These are phyloP conservation scores for Ceratocystis eucalypticola DNA, from an alignment of 2,329 filamentous ascomycete species.

Conservation along the genomic window DNA sequence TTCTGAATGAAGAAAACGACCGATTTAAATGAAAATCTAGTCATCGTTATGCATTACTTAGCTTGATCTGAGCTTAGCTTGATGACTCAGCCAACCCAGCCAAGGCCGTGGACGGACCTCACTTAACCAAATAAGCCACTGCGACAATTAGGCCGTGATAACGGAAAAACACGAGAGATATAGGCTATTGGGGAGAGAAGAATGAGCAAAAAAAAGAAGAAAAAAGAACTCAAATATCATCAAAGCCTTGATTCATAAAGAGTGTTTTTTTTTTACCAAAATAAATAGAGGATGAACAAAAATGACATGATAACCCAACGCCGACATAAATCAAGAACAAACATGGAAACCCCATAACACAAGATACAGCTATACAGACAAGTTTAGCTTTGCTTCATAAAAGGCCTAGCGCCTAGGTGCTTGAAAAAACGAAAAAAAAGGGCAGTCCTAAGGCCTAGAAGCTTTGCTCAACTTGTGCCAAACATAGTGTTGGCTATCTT, in stretches of 20 bases:
- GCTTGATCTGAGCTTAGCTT: not conserved
- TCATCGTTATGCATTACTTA: not conserved
- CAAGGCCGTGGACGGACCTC: not conserved
- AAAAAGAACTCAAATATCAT: not conserved
- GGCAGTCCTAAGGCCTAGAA: not conserved
- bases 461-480: not conserved
- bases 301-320: not conserved
- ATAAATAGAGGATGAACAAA: not conserved
- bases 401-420: not conserved
- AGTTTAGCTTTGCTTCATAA: not conserved
- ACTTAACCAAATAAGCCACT: not conserved
- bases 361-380: not conserved
- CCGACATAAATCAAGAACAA: conserved; percentile 2
- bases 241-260: not conserved
- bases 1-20: not conserved
- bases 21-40: not conserved
- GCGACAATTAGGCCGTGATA: not conserved
- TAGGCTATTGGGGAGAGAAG: too few species aligned
- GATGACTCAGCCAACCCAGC: not conserved
- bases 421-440: too few species aligned
- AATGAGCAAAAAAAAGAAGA: not conserved
- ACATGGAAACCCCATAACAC: not conserved
- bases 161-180: not conserved
- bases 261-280: not conserved
- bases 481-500: conserved; percentile 9